Percentiles rank a stretch among this genome's conserved stretches.
Evolutionary conservation across 805 yeast species (phyloP).

Genomic region (Yarrowia sp.): DNA sequence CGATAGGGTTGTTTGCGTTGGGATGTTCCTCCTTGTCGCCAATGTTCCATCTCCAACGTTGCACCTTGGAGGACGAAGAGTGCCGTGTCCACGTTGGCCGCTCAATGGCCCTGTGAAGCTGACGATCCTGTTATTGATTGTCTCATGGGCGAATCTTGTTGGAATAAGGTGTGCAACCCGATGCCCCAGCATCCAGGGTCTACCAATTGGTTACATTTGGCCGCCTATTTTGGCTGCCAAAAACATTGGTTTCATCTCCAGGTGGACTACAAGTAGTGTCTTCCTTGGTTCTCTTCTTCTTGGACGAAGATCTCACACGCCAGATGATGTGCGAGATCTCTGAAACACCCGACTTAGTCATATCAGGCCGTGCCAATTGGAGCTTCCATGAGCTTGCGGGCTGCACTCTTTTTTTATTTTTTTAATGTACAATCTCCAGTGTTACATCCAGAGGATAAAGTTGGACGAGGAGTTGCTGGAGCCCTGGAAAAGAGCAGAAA

Average conservation of each 20-base stretch:
- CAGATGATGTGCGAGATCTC: too few relatives aligned
- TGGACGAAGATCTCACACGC: too few relatives aligned
- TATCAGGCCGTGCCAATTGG: too few relatives aligned
- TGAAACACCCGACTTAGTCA: too few relatives aligned
- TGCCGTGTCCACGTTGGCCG: not conserved
- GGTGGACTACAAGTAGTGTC: not conserved
- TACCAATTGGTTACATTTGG: not conserved
- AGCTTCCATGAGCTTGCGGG: not conserved
- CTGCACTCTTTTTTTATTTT: not conserved
- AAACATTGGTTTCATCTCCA: not conserved
- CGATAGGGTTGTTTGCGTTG: slow-evolving; percentile 1
- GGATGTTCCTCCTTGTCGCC: not conserved
- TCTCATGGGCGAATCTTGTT: not conserved
- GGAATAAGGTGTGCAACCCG: not conserved
- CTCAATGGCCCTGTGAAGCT: too few relatives aligned
- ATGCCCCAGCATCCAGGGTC: not conserved
- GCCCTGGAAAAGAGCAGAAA: not conserved
- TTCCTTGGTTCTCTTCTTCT: too few relatives aligned
- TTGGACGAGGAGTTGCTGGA: not conserved
- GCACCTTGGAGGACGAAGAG: not conserved
- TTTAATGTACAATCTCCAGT: not conserved
- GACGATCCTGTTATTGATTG: too few relatives aligned
- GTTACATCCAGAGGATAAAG: slow-evolving; percentile 9
- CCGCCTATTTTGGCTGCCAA: not conserved
- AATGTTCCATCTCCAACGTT: too few relatives aligned